phyloP scores from a whole-genome alignment of 2,329 filamentous ascomycete genomes.

The Allantophomopsis lycopodina region DNA sequence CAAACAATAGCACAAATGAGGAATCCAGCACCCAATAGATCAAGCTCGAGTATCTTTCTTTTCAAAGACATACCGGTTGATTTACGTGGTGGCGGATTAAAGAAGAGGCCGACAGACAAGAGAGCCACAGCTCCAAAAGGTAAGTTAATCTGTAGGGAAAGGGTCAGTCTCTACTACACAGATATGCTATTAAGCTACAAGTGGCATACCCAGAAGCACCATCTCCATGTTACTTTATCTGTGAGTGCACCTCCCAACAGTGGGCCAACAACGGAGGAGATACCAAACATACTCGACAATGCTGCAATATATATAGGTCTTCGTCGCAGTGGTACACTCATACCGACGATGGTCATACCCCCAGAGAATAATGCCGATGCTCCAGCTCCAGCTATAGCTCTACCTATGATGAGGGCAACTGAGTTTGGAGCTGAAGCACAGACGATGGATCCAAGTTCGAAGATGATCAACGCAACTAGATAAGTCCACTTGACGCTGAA shows the following conservation, averaged over 20 bases:
- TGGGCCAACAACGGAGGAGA: slow-evolving; percentile 19
- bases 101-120: slow-evolving; percentile 25
- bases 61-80: slow-evolving; percentile 15
- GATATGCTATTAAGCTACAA: slow-evolving; percentile 21
- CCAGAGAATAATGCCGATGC: slow-evolving; percentile 18
- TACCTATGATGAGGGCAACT: slow-evolving; percentile 18
- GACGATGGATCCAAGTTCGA: slow-evolving; percentile 21
- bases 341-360: slow-evolving; percentile 20
- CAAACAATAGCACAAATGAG: slow-evolving; percentile 30
- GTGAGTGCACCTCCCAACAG: slow-evolving; percentile 23
- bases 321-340: slow-evolving; percentile 19
- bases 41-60: slow-evolving; percentile 32
- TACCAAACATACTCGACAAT: slow-evolving; percentile 19
- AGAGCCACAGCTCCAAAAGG: slow-evolving; percentile 26
- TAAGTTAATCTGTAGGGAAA: slow-evolving; percentile 26
- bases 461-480: slow-evolving; percentile 16
- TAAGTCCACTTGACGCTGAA: slow-evolving; percentile 20
- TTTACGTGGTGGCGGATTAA: slow-evolving; percentile 24
- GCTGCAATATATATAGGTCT: slow-evolving; percentile 18
- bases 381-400: slow-evolving; percentile 18
- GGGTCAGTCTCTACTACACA: slow-evolving; percentile 11
- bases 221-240: slow-evolving; percentile 23
- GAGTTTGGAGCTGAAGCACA: slow-evolving; percentile 19
- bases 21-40: slow-evolving; percentile 28
- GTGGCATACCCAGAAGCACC: slow-evolving; percentile 19